Conservation (phyloP, 345 rosid genomes). For the Streptanthus diversifolius region DNA sequence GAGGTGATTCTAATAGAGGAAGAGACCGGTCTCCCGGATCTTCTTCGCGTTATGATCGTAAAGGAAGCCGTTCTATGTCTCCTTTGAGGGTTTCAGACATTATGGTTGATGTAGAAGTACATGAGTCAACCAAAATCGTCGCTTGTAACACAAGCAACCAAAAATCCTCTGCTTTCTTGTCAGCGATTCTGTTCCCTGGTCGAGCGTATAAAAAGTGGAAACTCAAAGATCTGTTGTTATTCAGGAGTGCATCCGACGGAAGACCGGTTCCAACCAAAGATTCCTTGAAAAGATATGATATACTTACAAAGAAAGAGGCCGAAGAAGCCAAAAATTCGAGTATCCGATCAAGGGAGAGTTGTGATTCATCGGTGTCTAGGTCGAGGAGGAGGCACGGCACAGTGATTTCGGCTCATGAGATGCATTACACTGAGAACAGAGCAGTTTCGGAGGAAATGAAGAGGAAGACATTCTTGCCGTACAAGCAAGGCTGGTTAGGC, state of each 20-base stretch:
- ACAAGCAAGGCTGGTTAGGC: conserved; percentile 84
- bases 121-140: conserved; percentile 27
- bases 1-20: conserved; percentile 37
- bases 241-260: conserved; percentile 93
- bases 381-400: conserved; percentile 43
- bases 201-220: conserved; percentile 71
- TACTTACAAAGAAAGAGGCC: conserved; percentile 47
- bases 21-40: conserved; percentile 29
- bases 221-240: conserved; percentile 66
- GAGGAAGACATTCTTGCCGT: conserved; percentile 83
- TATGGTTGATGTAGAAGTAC: conserved; percentile 41
- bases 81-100: conserved; percentile 70
- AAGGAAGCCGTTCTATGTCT: conserved; percentile 76
- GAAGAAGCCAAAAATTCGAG: conserved; percentile 53
- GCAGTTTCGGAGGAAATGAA: conserved; percentile 86
- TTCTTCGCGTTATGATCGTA: conserved; percentile 37
- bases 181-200: conserved; percentile 58
- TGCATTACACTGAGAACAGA: conserved; percentile 81
- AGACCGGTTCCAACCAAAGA: conserved; percentile 53
- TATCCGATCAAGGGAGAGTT: conserved; percentile 65
- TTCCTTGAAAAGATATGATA: conserved; percentile 44
- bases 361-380: conserved; percentile 37
- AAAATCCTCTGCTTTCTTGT: conserved; percentile 49
- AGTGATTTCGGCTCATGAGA: conserved; percentile 67
- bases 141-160: conserved; percentile 32